A percentile compares a stretch with the other conserved stretches of the same genome.
These are phyloP conservation scores for Aureobasidium sp. DNA, from an alignment of 2,329 filamentous ascomycete species.

Conservation along the genomic window DNA sequence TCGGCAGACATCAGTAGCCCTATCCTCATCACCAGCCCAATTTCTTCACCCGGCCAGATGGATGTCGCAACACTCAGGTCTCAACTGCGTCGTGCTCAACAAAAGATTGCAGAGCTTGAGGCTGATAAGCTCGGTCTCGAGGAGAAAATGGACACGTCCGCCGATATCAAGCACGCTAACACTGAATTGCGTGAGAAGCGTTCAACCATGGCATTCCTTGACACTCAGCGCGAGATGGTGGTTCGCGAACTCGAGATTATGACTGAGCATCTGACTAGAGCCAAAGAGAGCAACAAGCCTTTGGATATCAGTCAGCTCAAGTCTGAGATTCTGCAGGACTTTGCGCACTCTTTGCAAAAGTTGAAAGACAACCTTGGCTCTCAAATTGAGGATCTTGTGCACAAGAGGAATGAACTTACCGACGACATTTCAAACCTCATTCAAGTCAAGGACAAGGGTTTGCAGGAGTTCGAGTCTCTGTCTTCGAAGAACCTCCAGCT, in stretches of 20 bases:
- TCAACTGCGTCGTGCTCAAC: slow-evolving; percentile 72
- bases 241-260: slow-evolving; percentile 85
- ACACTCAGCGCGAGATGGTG: slow-evolving; percentile 92
- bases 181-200: slow-evolving; percentile 86
- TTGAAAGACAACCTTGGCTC: slow-evolving; percentile 71
- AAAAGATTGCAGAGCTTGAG: slow-evolving; percentile 78
- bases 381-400: slow-evolving; percentile 80
- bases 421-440: slow-evolving; percentile 79
- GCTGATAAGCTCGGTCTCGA: slow-evolving; percentile 56
- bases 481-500: slow-evolving; percentile 92
- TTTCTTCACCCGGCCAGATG: slow-evolving; percentile 42
- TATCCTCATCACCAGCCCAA: slow-evolving; percentile 62
- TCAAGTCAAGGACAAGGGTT: slow-evolving; percentile 81
- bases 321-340: slow-evolving; percentile 53
- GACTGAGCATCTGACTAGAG: slow-evolving; percentile 77
- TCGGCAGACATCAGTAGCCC: slow-evolving; percentile 21
- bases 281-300: slow-evolving; percentile 72
- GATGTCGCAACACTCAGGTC: slow-evolving; percentile 47
- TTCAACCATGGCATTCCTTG: slow-evolving; percentile 88
- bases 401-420: slow-evolving; percentile 72
- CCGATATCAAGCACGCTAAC: slow-evolving; percentile 66
- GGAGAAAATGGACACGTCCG: slow-evolving; percentile 47
- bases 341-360: slow-evolving; percentile 52
- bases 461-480: slow-evolving; percentile 91
- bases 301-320: slow-evolving; percentile 68